Evolutionary conservation across 2,329 filamentous ascomycete species (phyloP).

Genomic region (Fusarium subglutinans): DNA sequence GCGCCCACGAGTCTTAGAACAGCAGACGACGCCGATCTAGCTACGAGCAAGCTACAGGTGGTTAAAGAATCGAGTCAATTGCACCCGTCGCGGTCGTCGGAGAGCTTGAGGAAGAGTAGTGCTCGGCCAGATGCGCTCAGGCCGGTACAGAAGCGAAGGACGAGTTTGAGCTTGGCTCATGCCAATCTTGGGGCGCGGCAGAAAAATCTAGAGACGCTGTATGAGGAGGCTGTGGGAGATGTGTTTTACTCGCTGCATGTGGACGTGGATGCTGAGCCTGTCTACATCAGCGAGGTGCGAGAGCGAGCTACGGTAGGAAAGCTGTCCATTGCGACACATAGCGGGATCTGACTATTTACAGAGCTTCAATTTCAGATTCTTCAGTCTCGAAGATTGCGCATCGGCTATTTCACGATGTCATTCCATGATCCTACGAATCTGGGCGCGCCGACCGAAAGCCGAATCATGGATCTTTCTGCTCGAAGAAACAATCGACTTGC

Average conservation of each 20-base stretch:
- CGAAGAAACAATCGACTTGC: conserved; percentile 76
- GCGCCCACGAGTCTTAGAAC: conserved; percentile 67
- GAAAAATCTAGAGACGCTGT: conserved; percentile 77
- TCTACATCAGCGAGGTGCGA: conserved; percentile 90
- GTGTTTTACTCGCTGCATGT: conserved; percentile 89
- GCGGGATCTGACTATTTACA: conserved; percentile 38
- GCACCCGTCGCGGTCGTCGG: conserved; percentile 66
- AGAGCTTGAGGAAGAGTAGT: conserved; percentile 54
- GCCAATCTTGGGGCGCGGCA: conserved; percentile 66
- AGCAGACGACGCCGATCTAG: conserved; percentile 82
- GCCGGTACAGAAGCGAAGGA: conserved; percentile 51
- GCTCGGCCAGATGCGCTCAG: conserved; percentile 51
- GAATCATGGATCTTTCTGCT: conserved; percentile 70
- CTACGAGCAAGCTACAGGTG: conserved; percentile 72
- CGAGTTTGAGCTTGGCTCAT: conserved; percentile 60
- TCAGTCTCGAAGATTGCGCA: conserved; percentile 74
- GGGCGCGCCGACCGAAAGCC: conserved; percentile 68
- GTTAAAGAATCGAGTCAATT: conserved; percentile 59
- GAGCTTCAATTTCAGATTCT: conserved; percentile 90
- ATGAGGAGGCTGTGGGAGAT: conserved; percentile 79
- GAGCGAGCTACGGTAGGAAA: conserved; percentile 73
- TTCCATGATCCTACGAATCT: conserved; percentile 74
- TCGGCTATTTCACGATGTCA: conserved; percentile 73
- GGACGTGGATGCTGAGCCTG: conserved; percentile 69
- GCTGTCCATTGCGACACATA: neutral